Evolutionary conservation across 352 stramenopile species (phyloP), one percentile per base, ranked within the genome.

Genomic region (Phytophthora tentaculata): DNA sequence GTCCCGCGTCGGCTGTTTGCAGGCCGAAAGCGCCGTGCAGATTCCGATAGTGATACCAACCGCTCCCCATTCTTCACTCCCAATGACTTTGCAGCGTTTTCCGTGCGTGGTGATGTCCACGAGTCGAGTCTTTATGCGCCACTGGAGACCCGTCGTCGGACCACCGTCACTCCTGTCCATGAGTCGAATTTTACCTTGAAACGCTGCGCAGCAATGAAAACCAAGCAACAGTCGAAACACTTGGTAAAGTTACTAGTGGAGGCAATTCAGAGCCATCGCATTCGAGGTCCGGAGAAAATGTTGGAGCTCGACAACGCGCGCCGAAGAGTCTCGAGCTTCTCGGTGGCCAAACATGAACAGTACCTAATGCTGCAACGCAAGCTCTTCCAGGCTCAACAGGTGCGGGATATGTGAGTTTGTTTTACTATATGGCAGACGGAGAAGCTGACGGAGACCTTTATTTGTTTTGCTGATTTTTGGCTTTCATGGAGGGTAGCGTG

Each of bases 281-380:
- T 75, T 23, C 41, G 62, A 45, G 29, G 24, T 3, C 66, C 71
- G 3, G 53, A 62, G n/a, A 64, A 62, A 5, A 64, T 57, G 37
- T 14, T 53, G 13, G 69, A 68, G 47, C 37, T 76, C 7, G 64
- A 79, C 14, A 90, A 91, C 41, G 63, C 67, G 0, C 59, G 67
- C 1, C 79, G 79, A 35, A 69, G 86, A 8, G 28, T 90, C 0
- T 94, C 86, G 3, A 49, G 69, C 2, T 64, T 94, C 17, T 61
- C 79, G 0, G 68, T 92, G 29, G 45, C 41, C 1, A 61, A 92
- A 44, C 86, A 94, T 54, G 67, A 83, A 22, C 64, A 64, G 39
- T 93, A 86, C 61, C 69, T 87, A 43, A 39, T 51, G 22, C 51
- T 93, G 32, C 58, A 81, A 54, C 76, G 73, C 43, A 90, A 87